phyloP scores from a whole-genome alignment of 106 monocot genomes.

The Cymbidium sinense region DNA sequence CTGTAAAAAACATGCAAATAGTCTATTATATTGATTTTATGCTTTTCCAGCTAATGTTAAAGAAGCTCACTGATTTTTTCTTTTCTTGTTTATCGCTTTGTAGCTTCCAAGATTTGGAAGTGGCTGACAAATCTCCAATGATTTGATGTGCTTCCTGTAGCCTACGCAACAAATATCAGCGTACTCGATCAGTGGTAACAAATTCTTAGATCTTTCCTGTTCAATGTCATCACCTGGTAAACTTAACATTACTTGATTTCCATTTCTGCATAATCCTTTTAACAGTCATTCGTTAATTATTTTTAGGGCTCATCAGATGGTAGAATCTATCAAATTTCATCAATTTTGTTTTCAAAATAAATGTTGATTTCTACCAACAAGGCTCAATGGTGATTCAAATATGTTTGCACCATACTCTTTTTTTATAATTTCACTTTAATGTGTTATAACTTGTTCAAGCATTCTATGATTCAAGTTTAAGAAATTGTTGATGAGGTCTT shows the following conservation, averaged over 20 bases:
- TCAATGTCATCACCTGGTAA: not conserved
- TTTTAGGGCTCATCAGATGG: not conserved
- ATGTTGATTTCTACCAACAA: no score
- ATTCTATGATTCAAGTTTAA: no score
- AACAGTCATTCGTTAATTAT: not conserved
- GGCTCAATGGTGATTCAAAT: no score
- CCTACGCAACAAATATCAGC: not conserved
- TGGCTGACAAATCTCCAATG: not conserved
- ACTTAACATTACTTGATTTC: not conserved
- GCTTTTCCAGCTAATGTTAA: not conserved
- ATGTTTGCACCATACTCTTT: no score
- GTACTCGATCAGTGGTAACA: not conserved
- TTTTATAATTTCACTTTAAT: no score
- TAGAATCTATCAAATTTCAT: no score
- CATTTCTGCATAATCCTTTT: no score
- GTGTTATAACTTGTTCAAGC: no score
- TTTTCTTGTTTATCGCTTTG: not conserved
- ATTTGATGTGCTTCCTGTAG: not conserved
- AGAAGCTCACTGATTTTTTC: not conserved
- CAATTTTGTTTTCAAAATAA: no score
- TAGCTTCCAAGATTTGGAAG: constrained; percentile 8
- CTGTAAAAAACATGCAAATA: not conserved
- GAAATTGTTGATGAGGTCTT: no score
- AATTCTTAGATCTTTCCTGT: not conserved
- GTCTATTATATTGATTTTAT: not conserved